phyloP scores from a whole-genome alignment of 352 stramenopile species.

The Globisporangium polare region DNA sequence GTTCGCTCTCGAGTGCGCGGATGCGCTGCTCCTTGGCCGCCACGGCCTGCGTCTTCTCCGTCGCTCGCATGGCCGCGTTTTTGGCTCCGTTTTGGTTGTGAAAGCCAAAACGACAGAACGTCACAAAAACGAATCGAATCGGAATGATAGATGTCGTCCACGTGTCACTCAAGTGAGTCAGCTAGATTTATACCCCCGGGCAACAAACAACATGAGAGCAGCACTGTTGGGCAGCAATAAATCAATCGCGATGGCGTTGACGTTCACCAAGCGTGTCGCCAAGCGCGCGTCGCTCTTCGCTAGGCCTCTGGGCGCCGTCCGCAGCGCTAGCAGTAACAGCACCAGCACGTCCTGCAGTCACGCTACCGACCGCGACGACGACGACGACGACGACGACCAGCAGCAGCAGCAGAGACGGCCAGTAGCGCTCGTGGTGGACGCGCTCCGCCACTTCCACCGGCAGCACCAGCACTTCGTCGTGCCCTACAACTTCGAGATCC shows the following conservation, averaged over 20 bases:
- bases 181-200: not conserved
- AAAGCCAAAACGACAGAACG: no score
- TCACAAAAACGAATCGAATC: no score
- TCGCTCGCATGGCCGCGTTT: not conserved
- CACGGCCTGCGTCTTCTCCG: not conserved
- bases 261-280: not conserved
- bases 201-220: not conserved
- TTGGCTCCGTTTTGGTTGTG: not conserved
- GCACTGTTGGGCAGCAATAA: no score
- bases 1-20: constrained; percentile 11
- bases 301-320: not conserved
- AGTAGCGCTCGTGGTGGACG: constrained; percentile 12
- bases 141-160: no score
- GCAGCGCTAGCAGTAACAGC: not conserved
- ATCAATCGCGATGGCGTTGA: no score
- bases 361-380: no score
- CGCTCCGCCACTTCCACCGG: constrained; percentile 31
- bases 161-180: not conserved
- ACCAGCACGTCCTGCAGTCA: not conserved
- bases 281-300: not conserved
- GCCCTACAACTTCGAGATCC: constrained; percentile 35
- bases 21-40: not conserved
- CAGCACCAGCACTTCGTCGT: constrained; percentile 43
- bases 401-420: not conserved
- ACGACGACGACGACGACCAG: not conserved